Conservation (phyloP, 1,284 basidiomycete genomes). For the Porodaedalea pini region DNA sequence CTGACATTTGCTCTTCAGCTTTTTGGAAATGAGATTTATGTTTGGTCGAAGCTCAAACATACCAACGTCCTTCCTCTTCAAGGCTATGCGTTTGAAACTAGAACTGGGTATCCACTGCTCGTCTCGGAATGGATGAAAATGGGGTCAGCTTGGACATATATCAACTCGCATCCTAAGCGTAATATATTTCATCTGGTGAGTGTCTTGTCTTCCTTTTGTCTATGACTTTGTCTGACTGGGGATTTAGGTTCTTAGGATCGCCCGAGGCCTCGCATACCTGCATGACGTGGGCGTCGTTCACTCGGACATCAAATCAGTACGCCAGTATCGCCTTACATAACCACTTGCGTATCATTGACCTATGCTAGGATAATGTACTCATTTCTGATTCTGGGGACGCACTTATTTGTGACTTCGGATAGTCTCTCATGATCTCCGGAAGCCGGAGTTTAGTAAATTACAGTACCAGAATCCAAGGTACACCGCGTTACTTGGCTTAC, state of each 20-base stretch:
- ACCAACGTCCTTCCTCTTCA: slow-evolving; percentile 2
- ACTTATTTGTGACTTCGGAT: slow-evolving; percentile 12
- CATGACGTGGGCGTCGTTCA: neutral
- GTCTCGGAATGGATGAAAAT: slow-evolving; percentile 15
- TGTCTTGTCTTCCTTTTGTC: neutral
- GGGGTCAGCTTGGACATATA: slow-evolving; percentile 1
- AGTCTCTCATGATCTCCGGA: neutral
- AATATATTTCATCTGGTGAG: neutral
- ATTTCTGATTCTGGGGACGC: neutral
- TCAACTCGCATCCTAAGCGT: neutral
- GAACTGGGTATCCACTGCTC: neutral
- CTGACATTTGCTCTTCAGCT: neutral
- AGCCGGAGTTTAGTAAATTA: neutral
- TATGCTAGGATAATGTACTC: slow-evolving; percentile 9
- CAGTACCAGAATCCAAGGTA: too few relatives aligned
- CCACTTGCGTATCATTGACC: too few relatives aligned
- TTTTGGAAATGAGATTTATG: slow-evolving; percentile 1
- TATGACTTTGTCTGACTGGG: neutral
- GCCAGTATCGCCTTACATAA: neutral
- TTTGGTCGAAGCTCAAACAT: slow-evolving; percentile 13
- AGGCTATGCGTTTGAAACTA: neutral
- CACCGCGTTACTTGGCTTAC: too few relatives aligned
- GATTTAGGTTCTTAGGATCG: neutral
- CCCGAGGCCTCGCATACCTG: slow-evolving; percentile 7
- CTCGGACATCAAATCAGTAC: slow-evolving; percentile 7